phyloP scores from a whole-genome alignment of 2,329 filamentous ascomycete genomes.

The Cercospora sp. region DNA sequence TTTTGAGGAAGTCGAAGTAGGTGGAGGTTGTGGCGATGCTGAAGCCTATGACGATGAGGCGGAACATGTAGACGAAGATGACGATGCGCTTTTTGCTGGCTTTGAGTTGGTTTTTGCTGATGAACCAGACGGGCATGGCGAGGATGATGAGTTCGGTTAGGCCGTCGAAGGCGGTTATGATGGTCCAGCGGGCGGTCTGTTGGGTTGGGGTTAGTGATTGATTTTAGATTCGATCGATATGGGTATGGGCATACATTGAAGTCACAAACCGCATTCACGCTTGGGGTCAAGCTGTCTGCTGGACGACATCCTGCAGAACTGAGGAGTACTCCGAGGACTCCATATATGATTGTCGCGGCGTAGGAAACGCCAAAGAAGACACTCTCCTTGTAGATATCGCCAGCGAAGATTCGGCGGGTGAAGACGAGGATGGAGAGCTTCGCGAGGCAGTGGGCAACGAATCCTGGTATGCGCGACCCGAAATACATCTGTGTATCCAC shows the following conservation, averaged over 20 bases:
- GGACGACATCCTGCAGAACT: slow-evolving; percentile 30
- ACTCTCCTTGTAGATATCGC: slow-evolving; percentile 29
- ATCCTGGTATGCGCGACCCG: slow-evolving; percentile 22
- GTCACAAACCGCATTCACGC: slow-evolving; percentile 27
- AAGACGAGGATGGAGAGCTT: slow-evolving; percentile 31
- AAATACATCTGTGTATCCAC: slow-evolving; percentile 26
- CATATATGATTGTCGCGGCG: slow-evolving; percentile 21
- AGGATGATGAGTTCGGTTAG: slow-evolving; percentile 29
- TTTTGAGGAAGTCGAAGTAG: slow-evolving; percentile 30
- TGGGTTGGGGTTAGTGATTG: slow-evolving; percentile 4
- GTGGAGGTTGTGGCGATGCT: slow-evolving; percentile 21
- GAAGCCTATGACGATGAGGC: slow-evolving; percentile 26
- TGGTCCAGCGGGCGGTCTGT: slow-evolving; percentile 25
- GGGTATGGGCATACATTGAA: slow-evolving; percentile 20
- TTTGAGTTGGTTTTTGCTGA: slow-evolving; percentile 30
- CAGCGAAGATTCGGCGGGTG: slow-evolving; percentile 29
- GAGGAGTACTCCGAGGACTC: slow-evolving; percentile 24
- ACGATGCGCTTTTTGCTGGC: slow-evolving; percentile 30
- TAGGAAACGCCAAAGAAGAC: slow-evolving; percentile 27
- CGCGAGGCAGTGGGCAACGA: slow-evolving; percentile 27
- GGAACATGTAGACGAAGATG: slow-evolving; percentile 28
- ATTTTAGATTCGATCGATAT: neutral
- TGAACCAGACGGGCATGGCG: slow-evolving; percentile 32
- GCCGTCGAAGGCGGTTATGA: slow-evolving; percentile 27
- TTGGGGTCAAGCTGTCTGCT: slow-evolving; percentile 18